phyloP scores from a whole-genome alignment of 2,329 filamentous ascomycete species.

The Bipolaris victoriae region DNA sequence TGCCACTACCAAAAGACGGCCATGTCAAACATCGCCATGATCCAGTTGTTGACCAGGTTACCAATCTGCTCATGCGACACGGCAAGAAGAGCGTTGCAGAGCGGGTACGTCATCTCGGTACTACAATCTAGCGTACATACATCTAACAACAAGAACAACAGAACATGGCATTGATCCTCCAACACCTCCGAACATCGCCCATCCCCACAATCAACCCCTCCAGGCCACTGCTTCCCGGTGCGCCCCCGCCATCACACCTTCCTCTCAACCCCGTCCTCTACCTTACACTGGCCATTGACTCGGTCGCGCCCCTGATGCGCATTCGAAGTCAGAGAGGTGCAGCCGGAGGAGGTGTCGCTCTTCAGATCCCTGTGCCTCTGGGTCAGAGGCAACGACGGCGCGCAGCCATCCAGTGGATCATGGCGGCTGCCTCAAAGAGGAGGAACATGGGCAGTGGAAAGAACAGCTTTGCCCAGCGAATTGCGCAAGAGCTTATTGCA shows the following conservation, averaged over 20 bases:
- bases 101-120: slow-evolving; percentile 63
- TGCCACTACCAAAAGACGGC: slow-evolving; percentile 67
- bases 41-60: slow-evolving; percentile 82
- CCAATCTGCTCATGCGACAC: slow-evolving; percentile 87
- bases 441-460: slow-evolving; percentile 73
- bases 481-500: slow-evolving; percentile 85
- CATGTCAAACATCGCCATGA: slow-evolving; percentile 85
- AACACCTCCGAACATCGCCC: slow-evolving; percentile 80
- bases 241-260: slow-evolving; percentile 77
- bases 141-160: slow-evolving; percentile 47
- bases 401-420: slow-evolving; percentile 84
- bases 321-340: slow-evolving; percentile 77
- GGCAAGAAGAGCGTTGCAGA: slow-evolving; percentile 92
- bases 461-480: slow-evolving; percentile 73
- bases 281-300: slow-evolving; percentile 88
- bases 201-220: slow-evolving; percentile 76
- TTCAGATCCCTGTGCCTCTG: slow-evolving; percentile 83
- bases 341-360: slow-evolving; percentile 81
- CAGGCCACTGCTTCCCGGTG: slow-evolving; percentile 74
- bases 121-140: background rate
- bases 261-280: slow-evolving; percentile 90
- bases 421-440: slow-evolving; percentile 81
- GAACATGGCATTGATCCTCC: slow-evolving; percentile 86
- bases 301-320: slow-evolving; percentile 84
- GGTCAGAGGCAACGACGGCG: slow-evolving; percentile 75